A percentile compares a stretch with the other conserved stretches of the same genome.
Evolutionary conservation across 2,329 filamentous ascomycete genomes (phyloP).

Genomic region (Fusarium napiforme): DNA sequence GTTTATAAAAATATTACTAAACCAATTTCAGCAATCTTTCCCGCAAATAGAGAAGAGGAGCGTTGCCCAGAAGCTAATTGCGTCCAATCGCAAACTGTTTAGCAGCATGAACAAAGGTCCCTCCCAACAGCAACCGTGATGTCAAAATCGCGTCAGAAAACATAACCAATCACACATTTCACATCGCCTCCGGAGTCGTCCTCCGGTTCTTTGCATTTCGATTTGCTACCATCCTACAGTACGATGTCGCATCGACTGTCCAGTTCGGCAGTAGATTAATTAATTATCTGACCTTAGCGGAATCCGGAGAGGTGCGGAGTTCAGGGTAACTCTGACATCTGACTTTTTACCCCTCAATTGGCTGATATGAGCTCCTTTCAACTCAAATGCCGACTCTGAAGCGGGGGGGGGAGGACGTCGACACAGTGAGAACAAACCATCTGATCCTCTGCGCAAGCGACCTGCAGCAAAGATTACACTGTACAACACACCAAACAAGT

Average conservation of each 20-base stretch:
- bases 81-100: not conserved
- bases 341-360: constrained; percentile 2
- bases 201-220: not conserved
- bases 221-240: not conserved
- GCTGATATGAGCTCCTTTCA: not conserved
- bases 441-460: not conserved
- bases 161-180: not conserved
- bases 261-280: not conserved
- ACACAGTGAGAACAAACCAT: not conserved
- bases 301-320: not conserved
- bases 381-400: not conserved
- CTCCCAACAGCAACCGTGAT: not conserved
- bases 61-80: not conserved
- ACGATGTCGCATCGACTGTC: not conserved
- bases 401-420: not conserved
- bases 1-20: not conserved
- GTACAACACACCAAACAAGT: constrained; percentile 1
- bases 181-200: not conserved
- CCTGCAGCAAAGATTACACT: not conserved
- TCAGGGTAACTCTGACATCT: not conserved
- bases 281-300: not conserved
- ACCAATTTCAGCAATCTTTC: not conserved
- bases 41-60: not conserved
- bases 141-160: not conserved
- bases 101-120: not conserved